phyloP scores from a whole-genome alignment of 2,329 filamentous ascomycete genomes.

The Penicillium thymicola region DNA sequence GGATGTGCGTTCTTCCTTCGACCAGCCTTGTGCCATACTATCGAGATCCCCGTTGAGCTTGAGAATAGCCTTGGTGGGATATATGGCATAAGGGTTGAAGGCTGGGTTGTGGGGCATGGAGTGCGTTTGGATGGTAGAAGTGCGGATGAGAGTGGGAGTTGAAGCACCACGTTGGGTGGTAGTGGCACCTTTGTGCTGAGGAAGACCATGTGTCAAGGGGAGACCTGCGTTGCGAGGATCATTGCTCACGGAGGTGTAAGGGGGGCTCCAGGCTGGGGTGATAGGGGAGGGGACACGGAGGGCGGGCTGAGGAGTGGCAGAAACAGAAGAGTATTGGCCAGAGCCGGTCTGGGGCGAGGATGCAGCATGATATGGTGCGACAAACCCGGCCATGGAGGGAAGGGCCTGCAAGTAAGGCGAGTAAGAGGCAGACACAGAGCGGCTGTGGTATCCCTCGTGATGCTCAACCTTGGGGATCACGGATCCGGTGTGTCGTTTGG shows the following conservation, averaged over 20 bases:
- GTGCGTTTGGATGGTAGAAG: conserved; percentile 61
- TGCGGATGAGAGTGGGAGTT: conserved; percentile 63
- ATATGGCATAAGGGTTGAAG: conserved; percentile 77
- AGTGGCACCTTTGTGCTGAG: conserved; percentile 38
- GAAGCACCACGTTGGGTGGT: conserved; percentile 45
- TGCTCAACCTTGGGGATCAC: conserved; percentile 49
- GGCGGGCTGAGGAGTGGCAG: conserved; percentile 41
- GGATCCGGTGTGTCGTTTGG: conserved; percentile 48
- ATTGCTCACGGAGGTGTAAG: conserved; percentile 46
- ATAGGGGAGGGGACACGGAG: conserved; percentile 51
- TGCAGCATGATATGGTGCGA: conserved; percentile 35
- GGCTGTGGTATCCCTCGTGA: conserved; percentile 51
- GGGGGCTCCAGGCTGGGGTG: conserved; percentile 47
- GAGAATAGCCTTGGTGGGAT: conserved; percentile 77
- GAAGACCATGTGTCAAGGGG: conserved; percentile 37
- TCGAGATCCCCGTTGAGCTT: conserved; percentile 84
- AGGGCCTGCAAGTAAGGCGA: conserved; percentile 52
- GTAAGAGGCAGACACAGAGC: conserved; percentile 48
- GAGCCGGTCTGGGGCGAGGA: conserved; percentile 42
- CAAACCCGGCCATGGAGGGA: conserved; percentile 41
- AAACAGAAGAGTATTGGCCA: conserved; percentile 42
- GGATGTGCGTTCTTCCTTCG: conserved; percentile 71
- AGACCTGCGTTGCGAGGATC: conserved; percentile 45
- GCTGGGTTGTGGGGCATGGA: conserved; percentile 47
- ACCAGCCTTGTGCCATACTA: conserved; percentile 80